phyloP scores from a whole-genome alignment of 495 filamentous ascomycete species.

The Aspergillus baeticus region DNA sequence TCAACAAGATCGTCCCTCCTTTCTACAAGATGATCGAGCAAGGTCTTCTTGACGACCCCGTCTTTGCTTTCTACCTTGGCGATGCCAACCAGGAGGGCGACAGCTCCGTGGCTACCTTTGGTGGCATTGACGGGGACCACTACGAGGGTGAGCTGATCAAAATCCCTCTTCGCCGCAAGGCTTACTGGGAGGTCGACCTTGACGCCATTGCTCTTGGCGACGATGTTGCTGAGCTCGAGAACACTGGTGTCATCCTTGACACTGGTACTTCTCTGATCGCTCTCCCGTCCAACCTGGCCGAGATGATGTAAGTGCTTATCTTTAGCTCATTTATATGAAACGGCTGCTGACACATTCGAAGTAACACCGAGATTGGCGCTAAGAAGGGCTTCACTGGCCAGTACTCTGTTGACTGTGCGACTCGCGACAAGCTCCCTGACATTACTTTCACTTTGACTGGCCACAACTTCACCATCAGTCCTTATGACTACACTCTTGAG shows the following conservation, averaged over 20 bases:
- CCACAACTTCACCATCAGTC: constrained; percentile 83
- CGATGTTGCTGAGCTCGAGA: constrained; percentile 78
- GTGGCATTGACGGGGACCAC: constrained; percentile 82
- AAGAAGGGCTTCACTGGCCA: constrained; percentile 96
- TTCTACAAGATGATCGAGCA: constrained; percentile 96
- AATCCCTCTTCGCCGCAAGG: constrained; percentile 94
- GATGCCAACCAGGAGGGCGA: constrained; percentile 69
- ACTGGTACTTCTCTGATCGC: constrained; percentile 98
- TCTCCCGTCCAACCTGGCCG: constrained; percentile 86
- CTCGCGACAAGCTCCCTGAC: constrained; percentile 79
- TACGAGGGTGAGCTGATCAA: constrained; percentile 89
- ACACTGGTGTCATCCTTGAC: constrained; percentile 95
- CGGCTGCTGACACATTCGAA: constrained; percentile 29
- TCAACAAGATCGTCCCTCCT: constrained; percentile 90
- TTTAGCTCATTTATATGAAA: background rate
- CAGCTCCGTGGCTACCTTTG: constrained; percentile 86
- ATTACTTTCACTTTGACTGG: constrained; percentile 85
- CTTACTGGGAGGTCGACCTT: constrained; percentile 99
- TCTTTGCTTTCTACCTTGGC: constrained; percentile 96
- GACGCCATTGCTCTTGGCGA: constrained; percentile 87
- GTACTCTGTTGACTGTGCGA: constrained; percentile 87
- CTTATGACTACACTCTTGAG: constrained; percentile 96
- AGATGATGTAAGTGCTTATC: constrained; percentile 67
- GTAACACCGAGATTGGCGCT: constrained; percentile 94
- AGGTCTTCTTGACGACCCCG: constrained; percentile 81